Base-by-base conservation (phyloP, 2,329 filamentous ascomycete species). In the Nigrospora osmanthi region DNA sequence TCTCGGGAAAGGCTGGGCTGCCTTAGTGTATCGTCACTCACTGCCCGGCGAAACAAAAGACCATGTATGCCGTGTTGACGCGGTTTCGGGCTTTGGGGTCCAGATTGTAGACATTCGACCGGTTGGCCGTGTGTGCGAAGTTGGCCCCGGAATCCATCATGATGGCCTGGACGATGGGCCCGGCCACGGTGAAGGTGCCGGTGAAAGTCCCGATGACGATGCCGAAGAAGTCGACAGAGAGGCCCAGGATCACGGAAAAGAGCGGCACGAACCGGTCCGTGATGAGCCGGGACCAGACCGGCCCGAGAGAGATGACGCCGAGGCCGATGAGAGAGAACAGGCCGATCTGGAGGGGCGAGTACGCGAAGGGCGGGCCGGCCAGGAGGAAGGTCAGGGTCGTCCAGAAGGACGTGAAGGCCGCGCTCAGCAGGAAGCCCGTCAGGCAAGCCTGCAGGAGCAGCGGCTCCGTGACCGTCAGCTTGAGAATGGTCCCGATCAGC, bases 11-110 rank as follows among this genome's bases (percentile, higher is more conserved):
- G n/a, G 15, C 6, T 14, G 6, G 13, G 11, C 9, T 31, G 34
- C 34, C 34, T n/a, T n/a, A 16, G 14, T 6, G 28, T 23, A 19
- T 40, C 5, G 4, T 57, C 7, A 44, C 43, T 19, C 35, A 44
- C 66, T 93, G 87, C 0, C 87, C 87, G 28, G 76, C 80, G 55
- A 91, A 91, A 0, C 78, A 80, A 9, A 75, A 73, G 0, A 89
- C 73, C 87, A 91, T 93, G 56, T 89, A 93, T 1, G 82, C 85
- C 0, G 87, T 89, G 58, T 93, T 93, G 19, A 91, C 76, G 4
- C 87, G 66, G 62, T 89, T 93, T 5, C 85, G 67, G 0, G 82
- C 81, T 48, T 79, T 81, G 0, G 86, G 81, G 43, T 85, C 83
- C 17, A 91, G 80, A 1, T 69, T 65, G 54, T 87, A 90, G 16